A percentile compares a stretch with the other conserved stretches of the same genome.
phyloP scores from a whole-genome alignment of 73 alveolate species.

The Tetrahymena thermophila region DNA sequence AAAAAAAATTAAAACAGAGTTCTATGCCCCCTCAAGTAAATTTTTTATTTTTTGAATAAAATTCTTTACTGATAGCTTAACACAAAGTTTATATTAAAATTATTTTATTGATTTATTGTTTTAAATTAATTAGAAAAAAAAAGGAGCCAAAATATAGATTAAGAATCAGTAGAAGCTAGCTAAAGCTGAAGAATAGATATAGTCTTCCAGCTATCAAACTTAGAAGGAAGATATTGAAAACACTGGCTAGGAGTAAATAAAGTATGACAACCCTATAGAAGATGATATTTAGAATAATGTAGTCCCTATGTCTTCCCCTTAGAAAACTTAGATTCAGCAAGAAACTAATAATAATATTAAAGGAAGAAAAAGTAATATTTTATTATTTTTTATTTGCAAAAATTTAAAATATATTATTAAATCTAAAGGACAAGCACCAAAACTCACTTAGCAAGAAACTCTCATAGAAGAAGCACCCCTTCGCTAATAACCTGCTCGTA shows the following conservation, averaged over 20 bases:
- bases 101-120: neutral
- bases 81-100: neutral
- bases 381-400: neutral
- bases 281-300: neutral
- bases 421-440: neutral
- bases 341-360: neutral
- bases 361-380: neutral
- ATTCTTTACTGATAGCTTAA: neutral
- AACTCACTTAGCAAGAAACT: neutral
- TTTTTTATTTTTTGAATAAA: neutral
- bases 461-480: neutral
- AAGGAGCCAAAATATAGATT: neutral
- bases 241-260: neutral
- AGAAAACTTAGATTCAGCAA: neutral
- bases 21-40: constrained; percentile 3
- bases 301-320: neutral
- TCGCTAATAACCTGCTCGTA: neutral
- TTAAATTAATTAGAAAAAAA: neutral
- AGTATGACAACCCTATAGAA: neutral
- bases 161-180: neutral
- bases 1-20: neutral
- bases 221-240: neutral
- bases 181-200: neutral
- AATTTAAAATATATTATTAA: no score
- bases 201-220: neutral